Percentiles rank a stretch among this genome's conserved stretches.
These are phyloP conservation scores for Saccharomycopsis selenospora DNA, from an alignment of 805 yeast species.

Conservation along the genomic window DNA sequence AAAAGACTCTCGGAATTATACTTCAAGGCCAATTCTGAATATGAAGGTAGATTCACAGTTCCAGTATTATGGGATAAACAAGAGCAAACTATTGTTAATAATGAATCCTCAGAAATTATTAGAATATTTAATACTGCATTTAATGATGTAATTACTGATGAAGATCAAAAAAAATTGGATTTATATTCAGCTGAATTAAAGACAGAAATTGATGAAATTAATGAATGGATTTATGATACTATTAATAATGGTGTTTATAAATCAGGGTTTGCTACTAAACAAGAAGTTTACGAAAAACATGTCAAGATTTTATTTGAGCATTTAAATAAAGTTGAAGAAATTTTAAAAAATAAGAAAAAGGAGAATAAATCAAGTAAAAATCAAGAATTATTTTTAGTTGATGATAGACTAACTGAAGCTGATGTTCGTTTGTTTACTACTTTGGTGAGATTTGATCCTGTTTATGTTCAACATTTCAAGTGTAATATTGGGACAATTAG, in stretches of 20 bases:
- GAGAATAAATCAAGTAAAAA: constrained; percentile 22
- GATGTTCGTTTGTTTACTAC: constrained; percentile 86
- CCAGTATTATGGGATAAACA: constrained; percentile 92
- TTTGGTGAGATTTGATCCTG: constrained; percentile 84
- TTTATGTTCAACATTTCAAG: constrained; percentile 92
- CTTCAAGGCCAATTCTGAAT: constrained; percentile 65
- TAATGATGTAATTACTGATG: constrained; percentile 45
- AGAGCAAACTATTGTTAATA: constrained; percentile 75
- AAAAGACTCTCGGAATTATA: constrained; percentile 64
- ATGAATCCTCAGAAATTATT: constrained; percentile 85
- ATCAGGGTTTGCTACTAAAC: constrained; percentile 80
- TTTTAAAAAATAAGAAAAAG: constrained; percentile 42
- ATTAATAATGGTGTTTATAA: constrained; percentile 93
- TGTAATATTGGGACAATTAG: constrained; percentile 81
- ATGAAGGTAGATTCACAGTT: constrained; percentile 80
- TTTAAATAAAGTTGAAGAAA: constrained; percentile 61
- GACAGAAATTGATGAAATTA: constrained; percentile 62
- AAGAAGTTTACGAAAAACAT: constrained; percentile 71
- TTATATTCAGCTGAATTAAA: constrained; percentile 54
- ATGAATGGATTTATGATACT: constrained; percentile 74
- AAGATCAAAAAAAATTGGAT: constrained; percentile 42
- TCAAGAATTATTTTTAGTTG: constrained; percentile 42
- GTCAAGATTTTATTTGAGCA: constrained; percentile 55
- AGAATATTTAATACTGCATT: constrained; percentile 77
- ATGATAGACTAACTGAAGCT: constrained; percentile 74